Conservation (phyloP, 208 protist species). For the Strigomonas culicis region DNA sequence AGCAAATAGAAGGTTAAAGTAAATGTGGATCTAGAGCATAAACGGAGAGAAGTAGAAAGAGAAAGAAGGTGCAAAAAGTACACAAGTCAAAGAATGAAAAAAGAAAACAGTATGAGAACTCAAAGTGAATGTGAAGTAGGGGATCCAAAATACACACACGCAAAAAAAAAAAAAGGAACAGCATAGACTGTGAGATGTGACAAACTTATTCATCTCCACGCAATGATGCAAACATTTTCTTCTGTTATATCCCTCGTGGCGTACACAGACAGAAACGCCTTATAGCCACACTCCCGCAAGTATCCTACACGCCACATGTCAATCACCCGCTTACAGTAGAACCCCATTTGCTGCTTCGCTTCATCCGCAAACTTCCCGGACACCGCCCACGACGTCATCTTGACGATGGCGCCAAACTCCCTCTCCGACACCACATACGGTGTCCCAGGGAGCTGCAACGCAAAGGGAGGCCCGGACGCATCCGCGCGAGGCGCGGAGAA, state of each 20-base stretch:
- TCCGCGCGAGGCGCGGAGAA: not conserved
- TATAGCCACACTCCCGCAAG: conserved; percentile 44
- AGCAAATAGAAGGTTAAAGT: too few species aligned
- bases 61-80: not conserved
- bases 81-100: not conserved
- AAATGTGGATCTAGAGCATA: not conserved
- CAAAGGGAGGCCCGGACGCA: not conserved
- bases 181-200: not conserved
- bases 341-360: conserved; percentile 25
- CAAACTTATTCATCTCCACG: conserved; percentile 17
- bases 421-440: conserved; percentile 20
- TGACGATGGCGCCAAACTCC: conserved; percentile 60
- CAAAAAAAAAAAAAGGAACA: not conserved
- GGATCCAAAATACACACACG: too few species aligned
- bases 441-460: conserved; percentile 36
- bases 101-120: not conserved
- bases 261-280: conserved; percentile 51
- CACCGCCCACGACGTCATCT: conserved; percentile 80
- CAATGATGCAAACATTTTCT: conserved; percentile 74
- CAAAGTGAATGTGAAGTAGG: too few species aligned
- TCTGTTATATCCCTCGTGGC: conserved; percentile 40
- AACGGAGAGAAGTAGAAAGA: conserved; percentile 3
- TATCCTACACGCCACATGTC: conserved; percentile 56
- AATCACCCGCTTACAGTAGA: conserved; percentile 65
- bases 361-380: conserved; percentile 46